These are phyloP conservation scores for Xerocomus minutiporus DNA, from an alignment of 1,284 basidiomycete species.

Conservation along the genomic window DNA sequence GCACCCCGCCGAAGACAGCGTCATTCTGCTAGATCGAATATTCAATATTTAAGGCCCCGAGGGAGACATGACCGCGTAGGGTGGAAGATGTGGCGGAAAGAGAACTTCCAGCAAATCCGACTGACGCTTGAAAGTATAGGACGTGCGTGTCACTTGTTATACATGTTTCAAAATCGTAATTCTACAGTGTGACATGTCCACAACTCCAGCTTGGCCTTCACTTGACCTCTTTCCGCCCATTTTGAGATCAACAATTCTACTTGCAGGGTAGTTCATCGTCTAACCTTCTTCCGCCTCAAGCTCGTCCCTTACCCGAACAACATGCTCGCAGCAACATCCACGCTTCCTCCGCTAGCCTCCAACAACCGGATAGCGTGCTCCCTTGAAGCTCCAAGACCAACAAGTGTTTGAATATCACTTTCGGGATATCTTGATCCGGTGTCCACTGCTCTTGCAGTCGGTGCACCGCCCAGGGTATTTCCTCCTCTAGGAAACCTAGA, in stretches of 20 bases:
- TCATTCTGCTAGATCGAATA: too few relatives aligned
- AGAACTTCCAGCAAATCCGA: too few relatives aligned
- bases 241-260: conserved; percentile 1
- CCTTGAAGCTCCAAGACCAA: conserved; percentile 71
- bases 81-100: too few relatives aligned
- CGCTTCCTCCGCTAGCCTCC: conserved; percentile 78
- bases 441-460: conserved; percentile 13
- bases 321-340: conserved; percentile 85
- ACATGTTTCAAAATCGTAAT: background rate
- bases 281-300: background rate
- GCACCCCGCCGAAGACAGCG: too few relatives aligned
- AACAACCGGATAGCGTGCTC: conserved; percentile 75
- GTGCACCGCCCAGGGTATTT: conserved; percentile 42
- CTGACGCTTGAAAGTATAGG: too few relatives aligned
- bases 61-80: too few relatives aligned
- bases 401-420: conserved; percentile 49
- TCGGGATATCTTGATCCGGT: conserved; percentile 44
- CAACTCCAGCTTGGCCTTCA: background rate
- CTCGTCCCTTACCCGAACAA: conserved; percentile 52
- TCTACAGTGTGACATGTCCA: background rate
- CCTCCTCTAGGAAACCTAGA: conserved; percentile 61
- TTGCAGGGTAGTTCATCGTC: background rate
- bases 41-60: too few relatives aligned
- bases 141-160: too few relatives aligned
- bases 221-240: background rate